A percentile compares a stretch with the other conserved stretches of the same genome.
phyloP scores from a whole-genome alignment of 1,139 yeast genomes.

The Tardiomyces digboiensis region DNA sequence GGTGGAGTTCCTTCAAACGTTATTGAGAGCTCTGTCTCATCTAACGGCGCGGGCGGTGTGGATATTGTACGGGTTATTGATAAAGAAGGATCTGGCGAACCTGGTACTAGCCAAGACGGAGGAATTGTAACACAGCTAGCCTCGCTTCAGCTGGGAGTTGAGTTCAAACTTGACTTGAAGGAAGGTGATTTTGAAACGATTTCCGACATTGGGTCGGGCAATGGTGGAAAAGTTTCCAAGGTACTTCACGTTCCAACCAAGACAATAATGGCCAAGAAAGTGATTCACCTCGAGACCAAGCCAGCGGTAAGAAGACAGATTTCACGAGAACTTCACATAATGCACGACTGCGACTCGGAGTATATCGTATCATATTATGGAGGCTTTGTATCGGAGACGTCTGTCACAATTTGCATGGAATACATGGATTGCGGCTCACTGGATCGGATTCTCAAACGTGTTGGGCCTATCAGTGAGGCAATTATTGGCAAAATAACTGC shows the following conservation, averaged over 20 bases:
- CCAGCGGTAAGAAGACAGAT: conserved; percentile 77
- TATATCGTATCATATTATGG: conserved; percentile 88
- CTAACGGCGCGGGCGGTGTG: no score
- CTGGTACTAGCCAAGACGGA: no score
- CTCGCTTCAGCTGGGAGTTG: conserved; percentile 37
- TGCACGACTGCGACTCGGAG: conserved; percentile 80
- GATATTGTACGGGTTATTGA: no score
- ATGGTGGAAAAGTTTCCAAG: conserved; percentile 87
- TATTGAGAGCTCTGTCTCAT: no score
- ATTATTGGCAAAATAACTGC: conserved; percentile 68
- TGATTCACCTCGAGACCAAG: conserved; percentile 79
- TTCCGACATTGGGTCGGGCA: conserved; percentile 83
- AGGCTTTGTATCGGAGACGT: conserved; percentile 57
- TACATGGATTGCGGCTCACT: conserved; percentile 93
- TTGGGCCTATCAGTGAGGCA: conserved; percentile 50
- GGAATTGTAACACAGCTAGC: conserved; percentile 3
- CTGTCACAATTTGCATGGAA: conserved; percentile 87
- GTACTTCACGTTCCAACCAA: conserved; percentile 86
- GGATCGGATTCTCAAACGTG: conserved; percentile 54
- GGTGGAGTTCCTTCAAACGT: no score
- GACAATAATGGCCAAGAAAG: conserved; percentile 83
- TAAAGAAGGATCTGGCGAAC: no score
- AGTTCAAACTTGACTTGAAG: conserved; percentile 41
- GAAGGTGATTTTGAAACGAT: conserved; percentile 65
- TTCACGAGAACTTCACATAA: conserved; percentile 75